These are phyloP conservation scores for Teratosphaeria destructans DNA, from an alignment of 2,329 filamentous ascomycete genomes.

Conservation along the genomic window DNA sequence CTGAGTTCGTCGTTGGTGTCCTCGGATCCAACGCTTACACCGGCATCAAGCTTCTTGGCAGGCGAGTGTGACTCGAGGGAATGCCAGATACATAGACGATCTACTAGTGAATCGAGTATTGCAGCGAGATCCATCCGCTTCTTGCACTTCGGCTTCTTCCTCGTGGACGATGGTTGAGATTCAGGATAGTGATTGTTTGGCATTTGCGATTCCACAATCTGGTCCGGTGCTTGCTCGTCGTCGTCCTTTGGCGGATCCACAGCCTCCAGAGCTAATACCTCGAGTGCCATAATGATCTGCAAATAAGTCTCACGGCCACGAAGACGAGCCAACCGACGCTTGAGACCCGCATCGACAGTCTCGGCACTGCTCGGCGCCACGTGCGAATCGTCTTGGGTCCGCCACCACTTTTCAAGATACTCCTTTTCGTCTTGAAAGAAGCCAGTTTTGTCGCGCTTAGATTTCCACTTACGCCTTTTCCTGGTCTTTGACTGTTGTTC, in stretches of 20 bases:
- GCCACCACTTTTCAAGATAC: constrained; percentile 62
- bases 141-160: constrained; percentile 32
- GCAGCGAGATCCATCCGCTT: constrained; percentile 54
- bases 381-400: constrained; percentile 39
- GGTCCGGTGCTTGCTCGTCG: constrained; percentile 5
- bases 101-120: constrained; percentile 62
- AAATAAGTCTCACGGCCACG: constrained; percentile 68
- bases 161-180: neutral
- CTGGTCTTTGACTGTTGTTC: constrained; percentile 15
- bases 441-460: constrained; percentile 57
- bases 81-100: constrained; percentile 76
- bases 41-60: constrained; percentile 21
- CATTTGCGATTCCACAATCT: neutral
- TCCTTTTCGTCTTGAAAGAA: constrained; percentile 58
- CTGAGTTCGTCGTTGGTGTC: constrained; percentile 50
- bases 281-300: constrained; percentile 69
- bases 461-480: constrained; percentile 47
- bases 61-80: constrained; percentile 56
- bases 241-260: constrained; percentile 10
- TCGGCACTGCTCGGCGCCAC: constrained; percentile 30
- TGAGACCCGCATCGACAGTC: constrained; percentile 38
- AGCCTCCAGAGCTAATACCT: constrained; percentile 60
- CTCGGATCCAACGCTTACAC: constrained; percentile 14
- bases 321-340: constrained; percentile 53
- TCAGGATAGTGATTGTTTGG: neutral